Evolutionary conservation across 495 filamentous ascomycete genomes (phyloP).

Genomic region (Trichodelitschia bisporula): DNA sequence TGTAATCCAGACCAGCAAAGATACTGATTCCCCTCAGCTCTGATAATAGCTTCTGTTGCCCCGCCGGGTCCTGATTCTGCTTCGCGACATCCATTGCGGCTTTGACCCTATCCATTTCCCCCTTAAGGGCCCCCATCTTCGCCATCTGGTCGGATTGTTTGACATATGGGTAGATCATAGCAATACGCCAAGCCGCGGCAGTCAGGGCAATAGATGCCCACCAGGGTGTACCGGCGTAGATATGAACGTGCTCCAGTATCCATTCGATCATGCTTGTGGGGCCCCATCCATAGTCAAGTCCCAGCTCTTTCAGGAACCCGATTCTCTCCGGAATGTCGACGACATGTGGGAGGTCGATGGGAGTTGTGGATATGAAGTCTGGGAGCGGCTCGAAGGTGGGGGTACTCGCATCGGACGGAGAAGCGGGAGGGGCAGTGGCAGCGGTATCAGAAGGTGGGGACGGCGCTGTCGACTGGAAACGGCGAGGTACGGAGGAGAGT

Average conservation of each 20-base stretch:
- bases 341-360: background rate
- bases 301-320: conserved; percentile 61
- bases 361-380: background rate
- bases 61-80: conserved; percentile 17
- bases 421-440: background rate
- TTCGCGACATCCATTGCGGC: conserved; percentile 22
- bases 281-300: conserved; percentile 70
- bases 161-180: conserved; percentile 38
- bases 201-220: conserved; percentile 44
- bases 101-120: conserved; percentile 22
- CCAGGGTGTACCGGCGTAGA: conserved; percentile 53
- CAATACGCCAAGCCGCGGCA: conserved; percentile 35
- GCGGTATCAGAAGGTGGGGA: background rate
- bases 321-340: conserved; percentile 36
- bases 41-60: conserved; percentile 16
- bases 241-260: conserved; percentile 57
- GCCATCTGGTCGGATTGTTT: conserved; percentile 31
- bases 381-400: background rate
- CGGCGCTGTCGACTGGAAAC: background rate
- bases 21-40: conserved; percentile 26
- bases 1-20: conserved; percentile 28
- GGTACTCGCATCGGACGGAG: background rate
- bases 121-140: conserved; percentile 22
- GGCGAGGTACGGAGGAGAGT: background rate
- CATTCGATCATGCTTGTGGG: conserved; percentile 43